Evolutionary conservation across 176 grass and related monocot genomes (phyloP).

Genomic region (Raddia guianensis): DNA sequence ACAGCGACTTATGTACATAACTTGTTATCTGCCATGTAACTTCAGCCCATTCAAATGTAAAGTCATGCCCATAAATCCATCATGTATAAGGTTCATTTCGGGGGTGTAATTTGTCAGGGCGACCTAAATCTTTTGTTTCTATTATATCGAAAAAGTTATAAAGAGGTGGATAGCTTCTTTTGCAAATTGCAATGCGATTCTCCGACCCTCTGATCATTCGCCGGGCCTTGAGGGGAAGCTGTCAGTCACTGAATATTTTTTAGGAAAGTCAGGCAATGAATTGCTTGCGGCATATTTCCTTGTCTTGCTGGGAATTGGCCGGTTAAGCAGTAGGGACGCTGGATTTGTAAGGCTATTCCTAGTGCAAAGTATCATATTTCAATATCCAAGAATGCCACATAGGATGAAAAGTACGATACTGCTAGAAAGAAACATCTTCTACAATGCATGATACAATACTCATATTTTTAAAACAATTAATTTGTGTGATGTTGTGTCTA

Average conservation of each 20-base stretch:
- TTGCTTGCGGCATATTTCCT: not conserved
- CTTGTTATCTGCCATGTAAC: slow-evolving; percentile 28
- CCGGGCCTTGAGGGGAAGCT: not conserved
- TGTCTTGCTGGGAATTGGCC: too few relatives aligned
- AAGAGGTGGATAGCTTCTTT: not conserved
- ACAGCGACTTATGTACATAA: slow-evolving; percentile 52
- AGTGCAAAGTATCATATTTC: too few relatives aligned
- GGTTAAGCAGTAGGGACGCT: too few relatives aligned
- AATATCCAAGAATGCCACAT: too few relatives aligned
- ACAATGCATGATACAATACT: too few relatives aligned
- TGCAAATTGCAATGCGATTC: not conserved
- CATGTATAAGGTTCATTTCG: slow-evolving; percentile 30
- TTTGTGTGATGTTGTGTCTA: too few relatives aligned
- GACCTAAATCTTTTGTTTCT: not conserved
- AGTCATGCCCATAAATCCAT: slow-evolving; percentile 38
- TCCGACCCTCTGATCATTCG: not conserved
- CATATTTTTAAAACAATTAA: too few relatives aligned
- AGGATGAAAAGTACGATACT: too few relatives aligned
- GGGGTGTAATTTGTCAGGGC: slow-evolving; percentile 27
- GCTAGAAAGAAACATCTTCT: too few relatives aligned
- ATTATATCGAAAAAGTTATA: not conserved
- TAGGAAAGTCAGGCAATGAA: too few relatives aligned
- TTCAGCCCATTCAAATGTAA: slow-evolving; percentile 58
- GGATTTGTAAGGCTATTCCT: too few relatives aligned
- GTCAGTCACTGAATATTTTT: not conserved